phyloP scores from a whole-genome alignment of 345 rosid species.

The Ceriops zippeliana region DNA sequence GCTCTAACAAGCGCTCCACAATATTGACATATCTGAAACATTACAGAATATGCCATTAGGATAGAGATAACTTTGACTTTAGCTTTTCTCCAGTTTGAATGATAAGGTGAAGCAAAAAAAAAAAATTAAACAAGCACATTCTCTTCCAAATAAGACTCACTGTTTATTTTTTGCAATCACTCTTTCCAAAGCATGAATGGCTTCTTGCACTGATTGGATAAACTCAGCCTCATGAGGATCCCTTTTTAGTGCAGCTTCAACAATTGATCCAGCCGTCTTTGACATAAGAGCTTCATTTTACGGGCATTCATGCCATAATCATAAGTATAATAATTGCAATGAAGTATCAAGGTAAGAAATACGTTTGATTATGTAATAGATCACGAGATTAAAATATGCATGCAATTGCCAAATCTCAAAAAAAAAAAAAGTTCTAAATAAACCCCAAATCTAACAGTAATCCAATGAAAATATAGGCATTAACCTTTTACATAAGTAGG shows the following conservation, averaged over 20 bases:
- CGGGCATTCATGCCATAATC: conserved; percentile 17
- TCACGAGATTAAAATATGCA: not conserved
- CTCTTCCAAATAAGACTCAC: conserved; percentile 51
- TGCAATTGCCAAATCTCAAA: not conserved
- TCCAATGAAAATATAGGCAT: conserved; percentile 15
- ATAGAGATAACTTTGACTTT: conserved; percentile 5
- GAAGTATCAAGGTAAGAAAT: conserved; percentile 4
- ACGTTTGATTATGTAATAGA: conserved; percentile 8
- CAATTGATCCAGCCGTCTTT: conserved; percentile 95
- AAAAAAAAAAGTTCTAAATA: not conserved
- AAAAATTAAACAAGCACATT: conserved; percentile 8
- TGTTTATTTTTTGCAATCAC: conserved; percentile 93
- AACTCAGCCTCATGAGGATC: conserved; percentile 96
- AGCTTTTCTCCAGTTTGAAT: conserved; percentile 14
- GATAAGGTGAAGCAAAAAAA: not conserved
- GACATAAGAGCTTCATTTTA: conserved; percentile 93
- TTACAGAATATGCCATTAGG: conserved; percentile 23
- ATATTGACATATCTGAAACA: conserved; percentile 82
- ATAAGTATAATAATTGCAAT: not conserved
- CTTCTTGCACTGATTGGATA: conserved; percentile 92
- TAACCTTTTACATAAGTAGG: conserved; percentile 89
- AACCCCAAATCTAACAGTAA: not conserved
- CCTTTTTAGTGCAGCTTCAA: conserved; percentile 82
- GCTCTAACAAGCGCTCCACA: conserved; percentile 93
- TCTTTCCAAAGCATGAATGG: conserved; percentile 94